These are phyloP conservation scores for Scheffersomyces quercinus DNA, from an alignment of 1,139 yeast species.

Conservation along the genomic window DNA sequence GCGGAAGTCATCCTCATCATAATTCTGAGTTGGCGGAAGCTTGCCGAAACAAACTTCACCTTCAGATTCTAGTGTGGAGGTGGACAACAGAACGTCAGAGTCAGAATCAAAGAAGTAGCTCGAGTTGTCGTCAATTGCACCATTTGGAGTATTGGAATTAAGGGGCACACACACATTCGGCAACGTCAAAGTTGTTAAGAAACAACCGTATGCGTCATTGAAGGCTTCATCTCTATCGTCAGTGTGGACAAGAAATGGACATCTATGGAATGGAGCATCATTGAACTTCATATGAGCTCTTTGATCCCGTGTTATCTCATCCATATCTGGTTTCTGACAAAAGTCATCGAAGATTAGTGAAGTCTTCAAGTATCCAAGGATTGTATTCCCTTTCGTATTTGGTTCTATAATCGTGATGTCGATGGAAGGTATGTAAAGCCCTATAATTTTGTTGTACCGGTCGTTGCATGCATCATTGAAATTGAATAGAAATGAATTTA, in stretches of 20 bases:
- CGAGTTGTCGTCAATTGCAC: neutral
- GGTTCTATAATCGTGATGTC: conserved; percentile 26
- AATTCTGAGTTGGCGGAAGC: conserved; percentile 35
- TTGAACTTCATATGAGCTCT: conserved; percentile 64
- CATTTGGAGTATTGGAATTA: conserved; percentile 3
- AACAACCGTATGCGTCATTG: conserved; percentile 48
- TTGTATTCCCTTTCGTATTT: conserved; percentile 14
- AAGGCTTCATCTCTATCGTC: conserved; percentile 47
- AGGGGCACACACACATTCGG: conserved; percentile 70
- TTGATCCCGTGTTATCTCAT: conserved; percentile 52
- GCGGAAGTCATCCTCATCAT: conserved; percentile 42
- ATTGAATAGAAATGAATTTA: conserved; percentile 44
- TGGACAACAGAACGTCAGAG: neutral
- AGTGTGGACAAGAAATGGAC: conserved; percentile 65
- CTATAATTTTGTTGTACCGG: conserved; percentile 59
- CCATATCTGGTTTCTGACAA: conserved; percentile 52
- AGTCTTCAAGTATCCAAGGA: conserved; percentile 44
- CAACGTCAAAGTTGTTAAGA: conserved; percentile 61
- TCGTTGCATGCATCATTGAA: conserved; percentile 71
- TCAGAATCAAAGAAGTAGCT: neutral
- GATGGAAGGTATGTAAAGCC: conserved; percentile 52
- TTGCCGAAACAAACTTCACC: neutral
- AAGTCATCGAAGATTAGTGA: conserved; percentile 63
- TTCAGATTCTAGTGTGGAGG: conserved; percentile 8
- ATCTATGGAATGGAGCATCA: conserved; percentile 83